Percentiles rank a stretch among this genome's conserved stretches.
Conservation (phyloP, 1,284 basidiomycete genomes). For the Sphaerobolus stellatus region DNA sequence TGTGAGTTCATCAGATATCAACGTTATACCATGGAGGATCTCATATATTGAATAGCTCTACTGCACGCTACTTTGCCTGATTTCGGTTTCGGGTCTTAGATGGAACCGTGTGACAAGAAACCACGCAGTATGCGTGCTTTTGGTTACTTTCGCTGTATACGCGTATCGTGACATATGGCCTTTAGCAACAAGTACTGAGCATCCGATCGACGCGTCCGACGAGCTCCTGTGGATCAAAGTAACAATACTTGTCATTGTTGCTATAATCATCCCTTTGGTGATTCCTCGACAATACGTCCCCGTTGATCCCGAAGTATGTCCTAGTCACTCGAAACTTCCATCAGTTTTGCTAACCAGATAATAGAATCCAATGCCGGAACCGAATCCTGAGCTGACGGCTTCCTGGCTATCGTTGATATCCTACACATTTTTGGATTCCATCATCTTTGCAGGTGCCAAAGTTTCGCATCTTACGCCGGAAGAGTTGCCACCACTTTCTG, state of each 20-base stretch:
- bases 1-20: no score
- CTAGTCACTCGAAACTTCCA: no score
- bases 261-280: slow-evolving; percentile 47
- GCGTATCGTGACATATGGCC: slow-evolving; percentile 54
- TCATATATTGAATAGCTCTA: no score
- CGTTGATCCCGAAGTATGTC: no score
- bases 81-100: slow-evolving; percentile 12
- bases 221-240: no score
- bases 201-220: slow-evolving; percentile 41
- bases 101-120: slow-evolving; percentile 10
- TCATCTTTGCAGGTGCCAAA: no score
- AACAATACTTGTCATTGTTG: slow-evolving; percentile 42
- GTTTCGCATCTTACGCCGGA: no score
- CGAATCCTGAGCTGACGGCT: no score
- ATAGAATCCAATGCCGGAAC: slow-evolving; percentile 32
- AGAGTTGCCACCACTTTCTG: no score
- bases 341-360: slow-evolving; percentile 16
- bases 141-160: slow-evolving; percentile 43
- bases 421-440: slow-evolving; percentile 38
- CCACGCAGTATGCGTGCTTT: slow-evolving; percentile 36
- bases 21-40: no score
- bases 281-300: no score
- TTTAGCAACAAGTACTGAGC: slow-evolving; percentile 40
- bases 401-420: slow-evolving; percentile 34
- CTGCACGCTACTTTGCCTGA: no score